phyloP scores from a whole-genome alignment of 78 protist species.

The Chrysochromulina tobinii region DNA sequence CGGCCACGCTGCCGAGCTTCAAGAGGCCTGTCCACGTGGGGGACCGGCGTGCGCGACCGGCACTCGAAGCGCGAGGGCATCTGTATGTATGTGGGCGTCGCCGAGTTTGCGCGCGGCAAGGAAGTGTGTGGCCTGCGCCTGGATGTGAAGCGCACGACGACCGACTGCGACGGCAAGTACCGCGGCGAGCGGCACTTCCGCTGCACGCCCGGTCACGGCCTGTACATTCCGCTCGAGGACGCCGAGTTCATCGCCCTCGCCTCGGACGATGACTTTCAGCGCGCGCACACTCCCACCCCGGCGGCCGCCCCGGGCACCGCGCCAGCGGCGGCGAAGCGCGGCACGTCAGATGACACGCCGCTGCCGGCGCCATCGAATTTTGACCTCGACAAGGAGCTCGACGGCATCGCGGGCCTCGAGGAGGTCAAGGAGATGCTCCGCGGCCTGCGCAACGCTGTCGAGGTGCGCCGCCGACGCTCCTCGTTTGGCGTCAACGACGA shows the following conservation, averaged over 20 bases:
- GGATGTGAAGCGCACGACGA: neutral
- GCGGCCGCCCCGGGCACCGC: neutral
- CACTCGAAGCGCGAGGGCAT: constrained; percentile 15
- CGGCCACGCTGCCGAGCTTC: neutral
- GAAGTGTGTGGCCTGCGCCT: constrained; percentile 1
- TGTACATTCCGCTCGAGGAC: constrained; percentile 3
- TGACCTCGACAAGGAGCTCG: neutral
- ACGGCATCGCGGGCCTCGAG: constrained; percentile 18
- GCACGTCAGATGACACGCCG: no score
- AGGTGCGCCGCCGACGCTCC: neutral
- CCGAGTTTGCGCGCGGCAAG: constrained; percentile 27
- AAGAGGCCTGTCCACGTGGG: neutral
- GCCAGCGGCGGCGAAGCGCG: neutral
- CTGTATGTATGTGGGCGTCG: neutral
- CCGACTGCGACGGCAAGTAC: constrained; percentile 35
- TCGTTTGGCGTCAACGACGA: neutral
- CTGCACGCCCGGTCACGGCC: constrained; percentile 23
- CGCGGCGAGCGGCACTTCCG: constrained; percentile 19
- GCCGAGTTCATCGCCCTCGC: neutral
- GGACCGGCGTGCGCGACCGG: constrained; percentile 14
- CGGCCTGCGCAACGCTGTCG: neutral
- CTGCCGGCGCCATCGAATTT: neutral
- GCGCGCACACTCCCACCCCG: neutral
- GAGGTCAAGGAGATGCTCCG: constrained; percentile 44
- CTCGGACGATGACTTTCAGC: neutral